phyloP scores from a whole-genome alignment of 225 moss, liverwort and hornwort genomes.

The Physcomitrium patens region DNA sequence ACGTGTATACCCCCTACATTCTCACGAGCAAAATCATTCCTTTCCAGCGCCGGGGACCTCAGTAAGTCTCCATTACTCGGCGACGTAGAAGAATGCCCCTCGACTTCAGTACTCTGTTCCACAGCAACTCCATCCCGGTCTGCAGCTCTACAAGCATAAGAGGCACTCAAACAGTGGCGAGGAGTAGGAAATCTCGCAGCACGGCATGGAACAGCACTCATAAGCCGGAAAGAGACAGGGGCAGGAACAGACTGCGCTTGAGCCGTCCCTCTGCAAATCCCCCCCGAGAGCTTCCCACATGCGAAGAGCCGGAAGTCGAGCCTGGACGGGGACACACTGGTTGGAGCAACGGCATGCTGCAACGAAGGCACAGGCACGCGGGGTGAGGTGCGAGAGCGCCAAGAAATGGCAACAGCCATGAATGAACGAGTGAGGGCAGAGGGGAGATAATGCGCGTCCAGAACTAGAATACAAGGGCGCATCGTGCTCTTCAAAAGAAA shows the following conservation, averaged over 20 bases:
- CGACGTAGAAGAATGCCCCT: slow-evolving; percentile 1
- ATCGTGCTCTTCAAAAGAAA: slow-evolving; percentile 19
- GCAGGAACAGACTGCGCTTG: neutral
- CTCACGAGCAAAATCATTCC: slow-evolving; percentile 43
- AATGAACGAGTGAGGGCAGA: slow-evolving; percentile 19
- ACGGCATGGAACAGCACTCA: slow-evolving; percentile 18
- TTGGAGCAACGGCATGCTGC: neutral
- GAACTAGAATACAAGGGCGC: slow-evolving; percentile 30
- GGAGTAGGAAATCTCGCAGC: neutral
- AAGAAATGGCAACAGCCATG: slow-evolving; percentile 31
- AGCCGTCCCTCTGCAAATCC: neutral
- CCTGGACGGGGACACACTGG: neutral
- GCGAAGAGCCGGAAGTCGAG: slow-evolving; percentile 9
- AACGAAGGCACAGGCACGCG: slow-evolving; percentile 7
- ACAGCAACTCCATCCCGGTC: slow-evolving; percentile 25
- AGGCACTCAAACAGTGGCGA: neutral
- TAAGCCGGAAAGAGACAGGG: neutral
- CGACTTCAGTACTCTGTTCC: slow-evolving; percentile 2
- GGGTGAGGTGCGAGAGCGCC: slow-evolving; percentile 17
- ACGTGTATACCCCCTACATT: slow-evolving; percentile 70
- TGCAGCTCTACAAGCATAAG: slow-evolving; percentile 26
- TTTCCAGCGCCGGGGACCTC: neutral
- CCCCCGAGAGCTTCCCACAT: slow-evolving; percentile 12
- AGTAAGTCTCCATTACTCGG: neutral
- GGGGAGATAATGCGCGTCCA: slow-evolving; percentile 34